Base-by-base conservation (phyloP, 2,329 filamentous ascomycete genomes). In the Ophiognomonia clavigignenti-juglandacearum region DNA sequence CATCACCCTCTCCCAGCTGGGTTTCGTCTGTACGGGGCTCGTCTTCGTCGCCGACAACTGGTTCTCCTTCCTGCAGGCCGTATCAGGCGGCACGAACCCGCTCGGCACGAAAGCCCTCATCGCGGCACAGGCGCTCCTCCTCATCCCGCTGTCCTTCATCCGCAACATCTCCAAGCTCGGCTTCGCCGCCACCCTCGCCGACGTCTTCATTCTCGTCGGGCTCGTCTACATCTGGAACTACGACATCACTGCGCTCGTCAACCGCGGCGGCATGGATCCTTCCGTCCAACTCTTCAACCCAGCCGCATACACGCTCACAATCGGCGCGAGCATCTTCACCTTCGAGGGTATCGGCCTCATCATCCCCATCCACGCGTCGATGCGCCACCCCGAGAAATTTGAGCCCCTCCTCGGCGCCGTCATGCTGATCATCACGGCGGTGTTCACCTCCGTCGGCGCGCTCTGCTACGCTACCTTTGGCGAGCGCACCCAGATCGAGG, bases 341-440 rank as follows among this genome's bases (percentile, higher is more conserved):
- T 89, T 88, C 56, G 85, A 89, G 61, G 85, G 85, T 39, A 88
- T 89, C 39, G 85, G 85, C 1, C 77, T 89, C 20, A 87, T 89
- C 53, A 69, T 89, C 8, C 85, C 85, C 0, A 89, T 89, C 45
- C 83, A 88, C 60, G 85, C 83, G 8, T 85, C 81, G 47, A 89
- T 89, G 85, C 78, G 78, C 57, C 71, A 82, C 48, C 85, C 85
- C 0, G 71, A 86, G 52, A 74, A 81, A 16, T 89, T 89, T 56
- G 74, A 78, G 55, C 71, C 70, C 47, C 73, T 89, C 3, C 76
- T 89, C 1, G 84, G 74, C 51, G 55, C 78, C 11, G 80, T 89
- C 63, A 88, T 89, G 85, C 59, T 82, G 51, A 72, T 88, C 63
- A 86, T 88, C 60, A 88, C 85, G 4, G 62, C 83, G 53, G 77